Percentiles rank a stretch among this genome's conserved stretches.
phyloP scores from a whole-genome alignment of 768 basidiomycete species.

The Crassisporium funariophilum region DNA sequence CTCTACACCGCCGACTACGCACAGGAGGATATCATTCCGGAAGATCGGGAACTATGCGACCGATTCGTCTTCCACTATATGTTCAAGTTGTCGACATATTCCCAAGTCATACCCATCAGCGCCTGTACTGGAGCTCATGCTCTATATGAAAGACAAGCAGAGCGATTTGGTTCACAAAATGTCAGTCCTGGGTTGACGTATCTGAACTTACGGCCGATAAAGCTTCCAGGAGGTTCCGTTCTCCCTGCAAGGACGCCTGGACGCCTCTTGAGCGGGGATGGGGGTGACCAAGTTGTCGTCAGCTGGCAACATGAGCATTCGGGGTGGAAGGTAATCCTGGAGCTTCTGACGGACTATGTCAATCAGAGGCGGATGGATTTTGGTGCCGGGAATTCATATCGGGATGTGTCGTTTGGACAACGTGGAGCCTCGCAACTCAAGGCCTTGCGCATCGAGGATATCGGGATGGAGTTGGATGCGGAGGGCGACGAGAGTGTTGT shows the following conservation, averaged over 20 bases:
- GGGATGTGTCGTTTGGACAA: conserved; percentile 56
- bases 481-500: conserved; percentile 66
- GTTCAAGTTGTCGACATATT: conserved; percentile 67
- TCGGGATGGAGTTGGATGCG: conserved; percentile 69
- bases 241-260: conserved; percentile 71
- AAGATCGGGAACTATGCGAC: conserved; percentile 61
- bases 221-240: conserved; percentile 74
- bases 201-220: conserved; percentile 64
- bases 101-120: conserved; percentile 68
- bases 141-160: conserved; percentile 67
- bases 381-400: conserved; percentile 43
- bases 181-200: conserved; percentile 57
- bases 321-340: conserved; percentile 86
- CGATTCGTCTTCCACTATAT: conserved; percentile 79
- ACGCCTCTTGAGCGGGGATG: conserved; percentile 70
- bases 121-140: conserved; percentile 69
- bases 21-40: conserved; percentile 39
- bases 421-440: conserved; percentile 40
- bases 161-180: conserved; percentile 56
- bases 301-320: conserved; percentile 83
- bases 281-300: conserved; percentile 68
- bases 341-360: conserved; percentile 77
- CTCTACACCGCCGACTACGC: conserved; percentile 55
- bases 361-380: conserved; percentile 53
- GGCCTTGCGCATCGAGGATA: conserved; percentile 60